Base-by-base conservation (phyloP, 768 basidiomycete genomes). In the Boletus patriciae region DNA sequence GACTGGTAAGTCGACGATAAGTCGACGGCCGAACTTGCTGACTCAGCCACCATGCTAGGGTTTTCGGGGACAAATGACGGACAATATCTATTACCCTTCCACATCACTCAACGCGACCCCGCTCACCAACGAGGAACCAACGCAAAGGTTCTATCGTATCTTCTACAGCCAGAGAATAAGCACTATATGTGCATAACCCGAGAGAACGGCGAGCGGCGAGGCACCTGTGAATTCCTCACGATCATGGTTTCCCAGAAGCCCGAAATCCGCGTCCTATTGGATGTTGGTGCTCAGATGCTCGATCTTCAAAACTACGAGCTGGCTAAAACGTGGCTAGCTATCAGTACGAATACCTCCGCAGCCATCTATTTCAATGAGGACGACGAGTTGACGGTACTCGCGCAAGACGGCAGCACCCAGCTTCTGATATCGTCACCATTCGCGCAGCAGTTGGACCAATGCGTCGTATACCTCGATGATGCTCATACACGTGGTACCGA, bases 241-340 rank as follows among this genome's bases (percentile, higher is more conserved):
- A 51, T 69, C 23, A 19, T 84, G 6, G 69, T 73, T 12, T 13
- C 56, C 2, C 73, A 79, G 57, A 50, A 49, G 0, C 76, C 76
- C 2, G 65, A 70, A n/a, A 70, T 83, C 21, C 72, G 71, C n/a
- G 80, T 83, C 11, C 66, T 83, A 21, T 65, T 83, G 12, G 82
- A 83, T 50, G 81, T 83, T 11, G 83, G 82, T 6, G 82, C 82
- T 0, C 82, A 83, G 58, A 79, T 84, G 68, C 69, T 84, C 13
- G 81, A 84, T 40, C 67, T 81, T 50, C 64, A 71, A 29, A 84
- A 81, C 55, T 23, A 59, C 2, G 67, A 78, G 25, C 49, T 84
- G 5, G 78, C 73, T 5, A 34, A 47, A 19, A 36, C 59, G 1
- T 84, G 83, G 83, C 65, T 84, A 5, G 34, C 38, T 19, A 54